Evolutionary conservation across 2,329 filamentous ascomycete genomes (phyloP), one percentile per base, ranked within the genome.

Genomic region (Penicillium verrucosum): DNA sequence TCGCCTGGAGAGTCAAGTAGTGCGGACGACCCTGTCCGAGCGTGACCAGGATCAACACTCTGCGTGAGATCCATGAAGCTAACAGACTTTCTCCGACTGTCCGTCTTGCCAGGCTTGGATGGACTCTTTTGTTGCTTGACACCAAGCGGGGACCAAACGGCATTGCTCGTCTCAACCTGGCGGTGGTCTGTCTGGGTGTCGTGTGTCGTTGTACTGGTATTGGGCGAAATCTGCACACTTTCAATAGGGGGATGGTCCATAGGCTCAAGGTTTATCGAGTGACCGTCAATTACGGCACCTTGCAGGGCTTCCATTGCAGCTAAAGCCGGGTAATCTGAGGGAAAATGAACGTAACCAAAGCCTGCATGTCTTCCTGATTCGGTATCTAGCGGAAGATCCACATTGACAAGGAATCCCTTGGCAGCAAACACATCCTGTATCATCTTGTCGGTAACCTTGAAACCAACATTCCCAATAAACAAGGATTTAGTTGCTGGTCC

Each of bases 391-490:
- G 73, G 69, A 38, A 77, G 64, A 45, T 71, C 61, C 16, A 75
- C 73, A 16, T 68, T 59, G 23, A 71, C 72, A 27, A 73, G 54
- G 45, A 75, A 76, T 0, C 73, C 73, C 50, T 71, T 69, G 3
- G 71, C 69, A 38, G 68, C 65, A 57, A 77, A 74, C 9, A 75
- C 71, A 55, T 73, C 67, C 52, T 61, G 60, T 21, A 77, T 68
- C 48, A 68, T 71, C 43, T 63, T 65, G 48, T 72, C 70, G 23
- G 68, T 73, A 18, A 74, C 74, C n/a, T 68, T 66, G 53, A 68
- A 71, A 10, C 72, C 71, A n/a, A 77, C 61, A 54, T 76, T 76
- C 4, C 75, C 73, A 48, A 77, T 69, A 51, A 77, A 77, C 29
- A 77, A 60, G 9, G 63, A 67, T 34, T 61, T 65, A n/a, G 61